Base-by-base conservation (phyloP, 345 rosid genomes). In the Isatis tinctoria region DNA sequence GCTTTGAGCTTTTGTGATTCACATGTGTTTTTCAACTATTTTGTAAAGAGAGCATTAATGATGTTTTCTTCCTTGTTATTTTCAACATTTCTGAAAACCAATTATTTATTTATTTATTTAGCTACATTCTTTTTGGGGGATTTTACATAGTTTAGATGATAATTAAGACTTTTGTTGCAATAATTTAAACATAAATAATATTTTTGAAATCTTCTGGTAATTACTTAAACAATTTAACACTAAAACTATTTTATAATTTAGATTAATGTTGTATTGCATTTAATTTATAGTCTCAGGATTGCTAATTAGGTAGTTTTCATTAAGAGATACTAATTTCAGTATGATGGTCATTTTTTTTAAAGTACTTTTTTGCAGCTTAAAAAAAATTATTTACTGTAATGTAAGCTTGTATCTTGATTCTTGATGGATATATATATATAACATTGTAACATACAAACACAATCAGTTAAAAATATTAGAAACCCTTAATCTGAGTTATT, bases 21-120 rank as follows among this genome's bases (percentile, higher is more conserved):
- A 70, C 72, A 47, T 76, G 80, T 41, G 35, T 58, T n/a, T 35
- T 60, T 74, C 44, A 48, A 60, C 74, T 61, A 27, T 48, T 20
- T 30, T 75, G 20, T 30, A 28, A n/a, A 22, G 4, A 18, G 4
- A 74, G 41, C 63, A 66, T 26, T 56, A 13, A 57, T 56, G 49
- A 56, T 54, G 40, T 54, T 54, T 33, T 36, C 13, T 16, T 11
- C 0, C 11, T 39, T 39, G n/a, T 40, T 27, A 39, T 2, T 60
- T 22, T 20, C 36, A 18, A 62, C 39, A 51, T 17, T 4, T 47
- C 3, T 24, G 32, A n/a, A 22, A 18, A 45, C n/a, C 9, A 22
- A 5, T 20, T 18, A 28, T 22, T 28, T 5, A 10, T 28, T 9
- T 4, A 32, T 45, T 2, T 47, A 45, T n/a, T n/a, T n/a, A n/a